phyloP scores from a whole-genome alignment of 768 basidiomycete genomes.

The Kockovaella imperatae region DNA sequence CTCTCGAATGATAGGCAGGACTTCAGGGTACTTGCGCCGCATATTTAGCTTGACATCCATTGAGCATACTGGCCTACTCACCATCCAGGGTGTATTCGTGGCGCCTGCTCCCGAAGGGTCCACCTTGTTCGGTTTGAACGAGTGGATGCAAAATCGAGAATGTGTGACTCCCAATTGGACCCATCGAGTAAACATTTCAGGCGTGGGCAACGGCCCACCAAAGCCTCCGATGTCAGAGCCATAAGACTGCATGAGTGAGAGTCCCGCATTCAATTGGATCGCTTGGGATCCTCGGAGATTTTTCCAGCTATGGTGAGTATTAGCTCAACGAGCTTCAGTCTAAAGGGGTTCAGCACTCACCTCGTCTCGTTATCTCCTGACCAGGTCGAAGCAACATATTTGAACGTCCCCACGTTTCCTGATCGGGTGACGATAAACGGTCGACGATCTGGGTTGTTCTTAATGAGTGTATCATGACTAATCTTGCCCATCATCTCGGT shows the following conservation, averaged over 20 bases:
- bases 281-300: conserved; percentile 41
- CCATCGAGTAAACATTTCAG: conserved; percentile 43
- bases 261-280: conserved; percentile 37
- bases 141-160: conserved; percentile 43
- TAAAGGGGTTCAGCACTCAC: neutral
- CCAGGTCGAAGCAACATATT: conserved; percentile 40
- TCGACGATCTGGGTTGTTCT: conserved; percentile 25
- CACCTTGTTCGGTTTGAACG: conserved; percentile 40
- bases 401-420: conserved; percentile 40
- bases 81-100: conserved; percentile 43
- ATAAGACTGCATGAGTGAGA: conserved; percentile 37
- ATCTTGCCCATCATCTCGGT: conserved; percentile 34
- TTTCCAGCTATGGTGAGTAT: conserved; percentile 28
- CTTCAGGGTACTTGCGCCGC: conserved; percentile 33
- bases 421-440: conserved; percentile 41
- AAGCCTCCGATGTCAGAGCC: conserved; percentile 44
- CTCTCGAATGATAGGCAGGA: conserved; percentile 33
- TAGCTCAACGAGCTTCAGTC: neutral
- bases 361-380: conserved; percentile 39
- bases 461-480: conserved; percentile 27
- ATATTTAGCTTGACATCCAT: neutral
- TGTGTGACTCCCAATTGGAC: conserved; percentile 39
- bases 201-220: conserved; percentile 36
- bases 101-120: conserved; percentile 29
- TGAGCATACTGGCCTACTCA: conserved; percentile 8